Conservation (phyloP, 169 alveolate genomes). For the Plasmodium cynomolgi region DNA sequence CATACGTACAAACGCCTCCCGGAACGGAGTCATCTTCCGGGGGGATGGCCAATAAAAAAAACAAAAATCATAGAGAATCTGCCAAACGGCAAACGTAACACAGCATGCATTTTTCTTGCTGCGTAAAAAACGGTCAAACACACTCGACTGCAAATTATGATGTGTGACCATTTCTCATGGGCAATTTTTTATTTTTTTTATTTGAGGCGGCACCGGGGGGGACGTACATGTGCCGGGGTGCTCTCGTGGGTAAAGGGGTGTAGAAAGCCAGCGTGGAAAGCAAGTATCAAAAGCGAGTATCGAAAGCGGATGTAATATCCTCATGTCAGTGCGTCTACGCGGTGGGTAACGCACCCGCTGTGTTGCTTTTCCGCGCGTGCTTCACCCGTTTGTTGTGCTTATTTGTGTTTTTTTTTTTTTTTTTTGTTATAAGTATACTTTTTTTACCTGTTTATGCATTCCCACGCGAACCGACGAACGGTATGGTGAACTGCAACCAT, state of each 20-base stretch:
- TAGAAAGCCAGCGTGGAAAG: no score
- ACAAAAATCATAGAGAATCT: not conserved
- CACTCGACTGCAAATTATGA: not conserved
- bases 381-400: not conserved
- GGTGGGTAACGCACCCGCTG: not conserved
- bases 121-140: not conserved
- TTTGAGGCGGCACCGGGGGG: not conserved
- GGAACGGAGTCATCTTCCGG: not conserved
- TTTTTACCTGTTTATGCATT: not conserved
- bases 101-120: not conserved
- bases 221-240: not conserved
- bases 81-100: not conserved
- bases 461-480: not conserved
- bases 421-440: not conserved
- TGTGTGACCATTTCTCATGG: not conserved
- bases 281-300: no score
- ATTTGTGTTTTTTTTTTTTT: not conserved
- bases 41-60: not conserved
- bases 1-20: not conserved
- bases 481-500: not conserved
- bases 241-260: not conserved
- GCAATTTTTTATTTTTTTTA: not conserved
- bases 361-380: not conserved
- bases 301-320: not conserved
- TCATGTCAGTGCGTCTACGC: not conserved